Percentiles rank a stretch among this genome's conserved stretches.
Evolutionary conservation across 1,284 basidiomycete genomes (phyloP).

Genomic region (Rhodofomes roseus): DNA sequence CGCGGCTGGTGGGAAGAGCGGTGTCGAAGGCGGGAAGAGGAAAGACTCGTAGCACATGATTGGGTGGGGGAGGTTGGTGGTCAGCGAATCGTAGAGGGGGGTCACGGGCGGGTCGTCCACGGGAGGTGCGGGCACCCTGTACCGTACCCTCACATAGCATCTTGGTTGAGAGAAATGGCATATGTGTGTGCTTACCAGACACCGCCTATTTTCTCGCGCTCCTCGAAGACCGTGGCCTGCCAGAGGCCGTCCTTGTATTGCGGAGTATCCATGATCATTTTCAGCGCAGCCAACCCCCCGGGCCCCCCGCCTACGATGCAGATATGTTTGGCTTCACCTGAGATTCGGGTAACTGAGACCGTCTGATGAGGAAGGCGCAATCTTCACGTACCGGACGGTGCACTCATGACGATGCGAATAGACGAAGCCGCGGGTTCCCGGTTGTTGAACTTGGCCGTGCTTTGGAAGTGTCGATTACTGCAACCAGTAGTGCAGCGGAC

Average conservation of each 20-base stretch:
- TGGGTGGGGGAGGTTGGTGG: constrained; percentile 74
- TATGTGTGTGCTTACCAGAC: constrained; percentile 57
- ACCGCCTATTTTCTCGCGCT: constrained; percentile 63
- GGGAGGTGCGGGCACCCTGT: constrained; percentile 54
- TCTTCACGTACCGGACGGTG: background rate
- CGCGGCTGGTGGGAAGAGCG: constrained; percentile 58
- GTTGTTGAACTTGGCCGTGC: too few relatives aligned
- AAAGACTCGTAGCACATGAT: constrained; percentile 65
- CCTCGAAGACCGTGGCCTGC: constrained; percentile 56
- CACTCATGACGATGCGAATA: background rate
- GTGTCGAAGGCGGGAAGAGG: constrained; percentile 64
- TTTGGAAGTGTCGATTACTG: background rate
- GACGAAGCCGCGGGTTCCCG: background rate
- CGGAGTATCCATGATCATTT: constrained; percentile 53
- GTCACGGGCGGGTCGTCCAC: constrained; percentile 53
- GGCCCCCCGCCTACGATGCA: constrained; percentile 70
- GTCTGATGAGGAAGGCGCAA: background rate
- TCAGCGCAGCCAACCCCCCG: constrained; percentile 63
- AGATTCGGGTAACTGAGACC: background rate
- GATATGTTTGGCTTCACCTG: constrained; percentile 29
- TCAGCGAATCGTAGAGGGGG: constrained; percentile 71
- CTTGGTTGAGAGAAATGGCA: background rate
- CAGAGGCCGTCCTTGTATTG: constrained; percentile 56
- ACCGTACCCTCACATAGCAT: background rate
- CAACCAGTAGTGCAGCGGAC: background rate